Evolutionary conservation across 2,329 filamentous ascomycete genomes (phyloP).

Genomic region (Periconia sp.): DNA sequence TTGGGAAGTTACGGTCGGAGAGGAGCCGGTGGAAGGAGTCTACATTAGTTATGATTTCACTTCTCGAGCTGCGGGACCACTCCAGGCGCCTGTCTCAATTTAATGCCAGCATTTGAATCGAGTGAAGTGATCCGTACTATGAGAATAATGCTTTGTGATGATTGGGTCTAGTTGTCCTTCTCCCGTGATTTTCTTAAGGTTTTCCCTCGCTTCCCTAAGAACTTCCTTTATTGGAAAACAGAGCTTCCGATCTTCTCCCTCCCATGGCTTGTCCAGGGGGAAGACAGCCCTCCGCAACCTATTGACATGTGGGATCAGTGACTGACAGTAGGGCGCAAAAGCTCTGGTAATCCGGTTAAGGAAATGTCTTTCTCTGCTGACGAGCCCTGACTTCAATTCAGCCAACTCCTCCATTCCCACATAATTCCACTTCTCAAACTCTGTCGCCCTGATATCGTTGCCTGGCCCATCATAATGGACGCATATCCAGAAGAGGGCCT

Average conservation of each 20-base stretch:
- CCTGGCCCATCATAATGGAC: slow-evolving; percentile 46
- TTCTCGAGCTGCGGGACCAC: too few species aligned
- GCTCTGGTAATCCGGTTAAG: slow-evolving; percentile 21
- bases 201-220: slow-evolving; percentile 8
- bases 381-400: slow-evolving; percentile 3
- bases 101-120: too few species aligned
- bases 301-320: slow-evolving; percentile 44
- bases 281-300: slow-evolving; percentile 41
- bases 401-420: slow-evolving; percentile 2
- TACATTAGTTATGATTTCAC: too few species aligned
- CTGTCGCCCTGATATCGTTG: slow-evolving; percentile 11
- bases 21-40: too few species aligned
- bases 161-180: too few species aligned
- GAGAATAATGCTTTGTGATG: too few species aligned
- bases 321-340: slow-evolving; percentile 43
- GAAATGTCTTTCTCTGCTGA: slow-evolving; percentile 21
- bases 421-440: slow-evolving; percentile 45
- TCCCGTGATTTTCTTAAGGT: neutral
- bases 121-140: too few species aligned
- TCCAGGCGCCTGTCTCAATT: too few species aligned
- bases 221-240: slow-evolving; percentile 10
- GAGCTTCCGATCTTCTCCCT: slow-evolving; percentile 1
- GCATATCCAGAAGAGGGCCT: slow-evolving; percentile 52
- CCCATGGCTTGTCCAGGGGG: slow-evolving; percentile 23
- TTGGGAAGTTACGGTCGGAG: too few species aligned